Conservation (phyloP, 2,329 filamentous ascomycete species). For the Leptoxyphium fumago region DNA sequence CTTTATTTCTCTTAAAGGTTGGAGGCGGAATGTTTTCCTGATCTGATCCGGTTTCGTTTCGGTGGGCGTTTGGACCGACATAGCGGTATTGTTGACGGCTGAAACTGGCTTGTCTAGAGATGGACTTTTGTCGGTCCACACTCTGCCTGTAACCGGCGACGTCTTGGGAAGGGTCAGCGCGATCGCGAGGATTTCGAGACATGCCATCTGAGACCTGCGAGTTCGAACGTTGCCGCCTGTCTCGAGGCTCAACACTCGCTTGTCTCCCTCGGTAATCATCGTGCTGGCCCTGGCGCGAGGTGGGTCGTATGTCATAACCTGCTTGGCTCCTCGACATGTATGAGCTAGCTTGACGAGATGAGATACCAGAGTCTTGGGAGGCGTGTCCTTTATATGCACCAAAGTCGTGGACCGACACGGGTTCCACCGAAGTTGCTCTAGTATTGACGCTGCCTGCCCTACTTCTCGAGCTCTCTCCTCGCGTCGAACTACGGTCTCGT, state of each 20-base stretch:
- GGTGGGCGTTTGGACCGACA: conserved; percentile 41
- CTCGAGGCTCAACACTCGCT: conserved; percentile 8
- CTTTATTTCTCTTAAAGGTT: conserved; percentile 49
- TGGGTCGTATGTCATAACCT: conserved; percentile 14
- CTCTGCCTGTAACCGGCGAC: not conserved
- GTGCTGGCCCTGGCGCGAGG: conserved; percentile 14
- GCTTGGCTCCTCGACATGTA: conserved; percentile 14
- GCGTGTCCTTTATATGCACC: conserved; percentile 10
- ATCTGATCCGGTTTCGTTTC: conserved; percentile 39
- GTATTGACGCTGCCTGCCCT: conserved; percentile 17
- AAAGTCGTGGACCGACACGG: conserved; percentile 22
- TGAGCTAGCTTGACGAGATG: conserved; percentile 13
- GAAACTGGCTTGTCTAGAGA: conserved; percentile 17
- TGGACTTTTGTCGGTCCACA: conserved; percentile 11
- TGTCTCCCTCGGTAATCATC: conserved; percentile 1
- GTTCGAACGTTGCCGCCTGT: conserved; percentile 16
- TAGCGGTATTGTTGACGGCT: conserved; percentile 33
- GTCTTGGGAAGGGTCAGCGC: conserved; percentile 9
- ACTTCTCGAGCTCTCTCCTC: conserved; percentile 12
- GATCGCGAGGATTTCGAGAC: conserved; percentile 3
- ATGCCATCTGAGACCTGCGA: conserved; percentile 7
- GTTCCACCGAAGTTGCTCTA: conserved; percentile 18
- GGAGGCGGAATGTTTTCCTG: conserved; percentile 74
- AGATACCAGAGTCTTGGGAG: conserved; percentile 10
- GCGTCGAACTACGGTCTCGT: conserved; percentile 12